Conservation (phyloP, 2,329 filamentous ascomycete genomes). For the Lachnellula occidentalis region DNA sequence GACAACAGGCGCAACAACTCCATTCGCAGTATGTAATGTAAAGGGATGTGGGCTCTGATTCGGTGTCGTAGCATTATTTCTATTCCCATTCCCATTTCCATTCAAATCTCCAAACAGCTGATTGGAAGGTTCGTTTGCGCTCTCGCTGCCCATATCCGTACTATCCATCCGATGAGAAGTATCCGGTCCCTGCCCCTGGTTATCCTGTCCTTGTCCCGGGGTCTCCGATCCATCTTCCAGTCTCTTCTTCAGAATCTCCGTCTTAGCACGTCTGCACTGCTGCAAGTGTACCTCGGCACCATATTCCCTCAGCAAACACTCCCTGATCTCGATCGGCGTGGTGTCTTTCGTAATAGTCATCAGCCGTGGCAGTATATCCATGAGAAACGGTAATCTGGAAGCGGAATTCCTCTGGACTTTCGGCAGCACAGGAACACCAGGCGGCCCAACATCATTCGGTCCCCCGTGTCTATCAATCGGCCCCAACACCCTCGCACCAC, state of each 20-base stretch:
- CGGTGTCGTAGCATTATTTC: slow-evolving; percentile 1
- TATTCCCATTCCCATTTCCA: slow-evolving; percentile 2
- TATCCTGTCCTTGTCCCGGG: not conserved
- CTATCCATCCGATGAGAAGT: not conserved
- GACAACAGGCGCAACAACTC: slow-evolving; percentile 25
- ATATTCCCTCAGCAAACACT: slow-evolving; percentile 42
- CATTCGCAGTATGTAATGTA: slow-evolving; percentile 24
- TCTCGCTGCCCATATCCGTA: slow-evolving; percentile 14
- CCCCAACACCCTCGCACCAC: slow-evolving; percentile 26
- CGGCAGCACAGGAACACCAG: slow-evolving; percentile 24
- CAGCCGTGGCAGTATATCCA: slow-evolving; percentile 54
- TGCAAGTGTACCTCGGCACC: slow-evolving; percentile 31
- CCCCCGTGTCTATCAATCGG: slow-evolving; percentile 11
- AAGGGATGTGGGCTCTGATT: slow-evolving; percentile 19
- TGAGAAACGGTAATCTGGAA: slow-evolving; percentile 45
- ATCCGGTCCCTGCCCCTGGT: slow-evolving; percentile 1
- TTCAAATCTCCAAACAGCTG: slow-evolving; percentile 19
- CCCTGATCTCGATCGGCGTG: slow-evolving; percentile 53
- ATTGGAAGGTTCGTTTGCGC: slow-evolving; percentile 13
- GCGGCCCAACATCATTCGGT: not conserved
- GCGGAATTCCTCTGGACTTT: slow-evolving; percentile 31
- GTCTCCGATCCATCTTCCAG: slow-evolving; percentile 7
- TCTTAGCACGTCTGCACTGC: slow-evolving; percentile 31
- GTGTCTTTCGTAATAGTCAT: slow-evolving; percentile 54
- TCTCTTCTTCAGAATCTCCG: slow-evolving; percentile 29